Evolutionary conservation across 2,329 filamentous ascomycete genomes (phyloP), one percentile per base, ranked within the genome.

Genomic region (Cladorrhinum sp.): DNA sequence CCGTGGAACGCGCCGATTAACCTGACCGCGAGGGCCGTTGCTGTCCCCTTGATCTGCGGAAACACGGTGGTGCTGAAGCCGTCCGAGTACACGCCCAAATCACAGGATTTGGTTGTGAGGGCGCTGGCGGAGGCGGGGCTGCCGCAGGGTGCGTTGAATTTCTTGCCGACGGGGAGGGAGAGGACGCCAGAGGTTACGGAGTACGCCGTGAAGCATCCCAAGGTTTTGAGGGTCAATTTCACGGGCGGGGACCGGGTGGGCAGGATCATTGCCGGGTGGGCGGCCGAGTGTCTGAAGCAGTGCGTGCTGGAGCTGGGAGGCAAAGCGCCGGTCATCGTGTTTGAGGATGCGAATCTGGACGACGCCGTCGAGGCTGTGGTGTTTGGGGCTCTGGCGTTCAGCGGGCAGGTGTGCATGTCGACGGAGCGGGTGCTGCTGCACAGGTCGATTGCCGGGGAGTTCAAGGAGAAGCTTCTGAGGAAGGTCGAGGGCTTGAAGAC

Each of bases 271-370:
- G 86, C 84, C 1, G 76, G 78, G 13, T 78, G 81, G 25, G 85
- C 86, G 0, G 87, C 86, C 16, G 84, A 86, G 68, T 75, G 85
- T 69, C 77, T 90, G 53, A 91, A 91, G 76, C 87, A 86, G 0
- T 79, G 85, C 22, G 76, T 90, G 2, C 78, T 90, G 70, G 88
- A 91, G 71, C 78, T 91, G 0, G 88, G 88, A 2, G 88, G 88
- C 49, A 91, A 91, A 70, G 85, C 86, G 0, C 83, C 83, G 1
- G 82, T 85, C 1, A 81, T 91, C 57, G 82, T 91, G 1, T 79
- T 87, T 64, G 83, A 87, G 38, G 88, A 91, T 70, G 88, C 88
- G 12, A 78, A 90, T 66, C 66, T 91, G 49, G 78, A 86, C 20
- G 79, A 81, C 41, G 87, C 88, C 1, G 88, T 85, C 0, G 74